Evolutionary conservation across 1,139 yeast species (phyloP).

Genomic region (Blastobotrys aristatus): DNA sequence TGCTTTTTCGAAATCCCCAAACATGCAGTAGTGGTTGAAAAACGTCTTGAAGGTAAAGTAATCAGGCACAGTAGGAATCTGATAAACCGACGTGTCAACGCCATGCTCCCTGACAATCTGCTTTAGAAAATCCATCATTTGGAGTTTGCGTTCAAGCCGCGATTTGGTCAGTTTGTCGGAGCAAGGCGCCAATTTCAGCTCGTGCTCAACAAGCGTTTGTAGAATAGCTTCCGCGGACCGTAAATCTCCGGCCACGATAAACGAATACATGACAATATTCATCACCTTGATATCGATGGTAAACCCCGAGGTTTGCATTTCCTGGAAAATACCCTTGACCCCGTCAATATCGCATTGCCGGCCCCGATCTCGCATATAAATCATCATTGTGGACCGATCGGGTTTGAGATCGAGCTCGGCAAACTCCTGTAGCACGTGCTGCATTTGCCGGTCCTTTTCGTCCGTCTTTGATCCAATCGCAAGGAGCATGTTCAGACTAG

Average conservation of each 20-base stretch:
- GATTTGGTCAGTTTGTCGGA: not conserved
- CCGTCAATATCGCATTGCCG: conserved; percentile 16
- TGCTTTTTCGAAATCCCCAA: conserved; percentile 9
- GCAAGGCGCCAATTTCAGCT: not conserved
- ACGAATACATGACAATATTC: conserved; percentile 17
- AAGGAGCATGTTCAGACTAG: conserved; percentile 21
- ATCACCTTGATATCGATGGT: conserved; percentile 19
- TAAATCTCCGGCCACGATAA: conserved; percentile 16
- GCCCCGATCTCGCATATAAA: conserved; percentile 20
- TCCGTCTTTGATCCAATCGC: conserved; percentile 17
- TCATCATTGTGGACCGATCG: conserved; percentile 23
- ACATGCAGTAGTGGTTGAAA: conserved; percentile 16
- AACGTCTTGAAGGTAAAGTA: conserved; percentile 17
- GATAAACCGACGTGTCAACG: conserved; percentile 6
- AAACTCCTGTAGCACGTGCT: conserved; percentile 15
- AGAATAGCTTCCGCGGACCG: conserved; percentile 10
- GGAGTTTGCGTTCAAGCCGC: not conserved
- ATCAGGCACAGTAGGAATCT: conserved; percentile 19
- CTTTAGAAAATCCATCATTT: not conserved
- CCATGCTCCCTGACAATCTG: not conserved
- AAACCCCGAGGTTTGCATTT: conserved; percentile 15
- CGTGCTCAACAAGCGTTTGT: conserved; percentile 1
- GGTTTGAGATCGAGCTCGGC: conserved; percentile 15
- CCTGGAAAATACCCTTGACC: conserved; percentile 17
- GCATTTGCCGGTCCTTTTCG: conserved; percentile 10